Conservation (phyloP, 768 basidiomycete genomes). For the Leccinum disarticulatum region DNA sequence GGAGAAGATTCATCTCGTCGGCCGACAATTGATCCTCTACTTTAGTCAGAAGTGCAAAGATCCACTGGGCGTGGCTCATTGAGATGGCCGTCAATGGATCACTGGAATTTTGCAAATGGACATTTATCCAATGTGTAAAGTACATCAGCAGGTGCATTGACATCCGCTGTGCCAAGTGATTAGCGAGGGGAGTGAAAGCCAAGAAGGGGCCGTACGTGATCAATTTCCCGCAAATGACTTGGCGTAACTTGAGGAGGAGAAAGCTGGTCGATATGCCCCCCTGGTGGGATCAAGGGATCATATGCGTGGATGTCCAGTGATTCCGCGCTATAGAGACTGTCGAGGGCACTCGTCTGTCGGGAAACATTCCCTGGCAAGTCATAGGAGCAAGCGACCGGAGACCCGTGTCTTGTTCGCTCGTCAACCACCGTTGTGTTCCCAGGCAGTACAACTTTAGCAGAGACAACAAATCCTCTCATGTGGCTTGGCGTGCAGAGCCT, state of each 20-base stretch:
- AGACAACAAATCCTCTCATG: slow-evolving; percentile 41
- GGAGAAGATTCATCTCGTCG: slow-evolving; percentile 76
- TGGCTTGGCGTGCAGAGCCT: slow-evolving; percentile 14
- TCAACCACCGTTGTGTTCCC: background rate
- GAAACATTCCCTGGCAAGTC: background rate
- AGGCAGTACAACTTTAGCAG: slow-evolving; percentile 1
- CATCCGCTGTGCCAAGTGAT: slow-evolving; percentile 46
- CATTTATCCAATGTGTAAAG: slow-evolving; percentile 77
- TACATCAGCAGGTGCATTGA: slow-evolving; percentile 81
- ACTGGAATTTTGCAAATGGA: slow-evolving; percentile 47
- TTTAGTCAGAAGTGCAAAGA: slow-evolving; percentile 69
- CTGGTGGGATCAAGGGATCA: background rate
- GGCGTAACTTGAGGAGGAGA: slow-evolving; percentile 60
- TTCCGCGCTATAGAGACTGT: background rate
- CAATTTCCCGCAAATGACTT: slow-evolving; percentile 53
- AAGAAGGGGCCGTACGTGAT: slow-evolving; percentile 52
- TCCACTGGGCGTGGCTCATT: slow-evolving; percentile 70
- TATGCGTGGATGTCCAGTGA: background rate
- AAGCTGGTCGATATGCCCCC: slow-evolving; percentile 10
- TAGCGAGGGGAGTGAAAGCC: slow-evolving; percentile 2
- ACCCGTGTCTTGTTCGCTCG: slow-evolving; percentile 4
- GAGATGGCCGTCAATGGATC: slow-evolving; percentile 43
- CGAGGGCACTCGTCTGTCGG: background rate
- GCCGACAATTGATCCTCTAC: slow-evolving; percentile 69
- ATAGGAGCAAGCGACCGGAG: background rate